These are phyloP conservation scores for Saturnispora sanitii DNA, from an alignment of 805 yeast genomes.

Conservation along the genomic window DNA sequence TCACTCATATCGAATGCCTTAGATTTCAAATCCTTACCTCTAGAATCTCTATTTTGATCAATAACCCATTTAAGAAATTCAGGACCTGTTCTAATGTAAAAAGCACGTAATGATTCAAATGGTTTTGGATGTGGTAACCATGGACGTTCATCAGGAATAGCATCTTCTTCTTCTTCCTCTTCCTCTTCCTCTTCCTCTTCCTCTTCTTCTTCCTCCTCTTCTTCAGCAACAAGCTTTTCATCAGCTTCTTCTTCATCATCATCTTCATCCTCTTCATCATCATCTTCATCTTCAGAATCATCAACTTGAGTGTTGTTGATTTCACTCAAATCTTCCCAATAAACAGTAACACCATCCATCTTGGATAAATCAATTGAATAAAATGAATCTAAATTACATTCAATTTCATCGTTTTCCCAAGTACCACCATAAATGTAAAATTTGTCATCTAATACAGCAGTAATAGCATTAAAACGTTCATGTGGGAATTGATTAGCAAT, in stretches of 20 bases:
- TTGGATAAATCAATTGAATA: slow-evolving; percentile 80
- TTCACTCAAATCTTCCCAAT: slow-evolving; percentile 79
- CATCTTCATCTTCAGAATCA: slow-evolving; percentile 64
- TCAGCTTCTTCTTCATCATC: slow-evolving; percentile 39
- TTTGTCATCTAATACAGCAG: slow-evolving; percentile 76
- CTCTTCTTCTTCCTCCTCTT: slow-evolving; percentile 39
- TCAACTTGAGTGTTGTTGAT: slow-evolving; percentile 44
- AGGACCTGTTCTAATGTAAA: slow-evolving; percentile 80
- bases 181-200: slow-evolving; percentile 68
- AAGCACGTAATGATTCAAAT: slow-evolving; percentile 74
- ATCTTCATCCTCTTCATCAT: slow-evolving; percentile 57
- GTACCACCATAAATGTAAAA: slow-evolving; percentile 84
- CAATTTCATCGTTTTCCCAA: slow-evolving; percentile 83
- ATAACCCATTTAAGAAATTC: slow-evolving; percentile 89
- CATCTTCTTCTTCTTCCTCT: slow-evolving; percentile 51
- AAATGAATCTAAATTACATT: slow-evolving; percentile 73
- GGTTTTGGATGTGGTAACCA: slow-evolving; percentile 97
- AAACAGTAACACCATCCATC: slow-evolving; percentile 77
- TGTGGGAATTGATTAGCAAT: slow-evolving; percentile 65
- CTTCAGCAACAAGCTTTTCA: slow-evolving; percentile 36
- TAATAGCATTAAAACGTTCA: slow-evolving; percentile 76
- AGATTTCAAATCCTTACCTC: slow-evolving; percentile 84
- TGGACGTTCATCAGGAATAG: slow-evolving; percentile 84
- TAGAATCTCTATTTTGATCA: slow-evolving; percentile 70
- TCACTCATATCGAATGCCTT: slow-evolving; percentile 86